A percentile compares a stretch with the other conserved stretches of the same genome.
phyloP scores from a whole-genome alignment of 2,329 filamentous ascomycete genomes.

The Nemania sp. region DNA sequence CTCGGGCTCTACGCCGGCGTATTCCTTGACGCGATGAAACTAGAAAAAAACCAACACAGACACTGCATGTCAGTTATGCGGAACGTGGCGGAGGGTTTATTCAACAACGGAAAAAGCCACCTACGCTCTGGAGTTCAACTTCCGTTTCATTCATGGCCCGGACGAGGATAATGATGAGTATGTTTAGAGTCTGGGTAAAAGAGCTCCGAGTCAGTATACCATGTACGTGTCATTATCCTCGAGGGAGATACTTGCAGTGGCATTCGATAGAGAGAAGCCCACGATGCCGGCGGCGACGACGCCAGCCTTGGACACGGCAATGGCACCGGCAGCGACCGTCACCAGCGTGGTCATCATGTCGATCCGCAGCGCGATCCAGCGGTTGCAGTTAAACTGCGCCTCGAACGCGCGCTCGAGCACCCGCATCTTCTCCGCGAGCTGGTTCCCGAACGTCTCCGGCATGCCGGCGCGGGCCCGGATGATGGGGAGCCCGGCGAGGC shows the following conservation, averaged over 20 bases:
- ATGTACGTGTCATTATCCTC: too few relatives aligned
- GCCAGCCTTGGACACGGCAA: conserved; percentile 54
- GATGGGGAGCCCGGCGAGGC: conserved; percentile 53
- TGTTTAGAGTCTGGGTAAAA: conserved; percentile 47
- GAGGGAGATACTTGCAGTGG: conserved; percentile 45
- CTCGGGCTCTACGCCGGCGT: conserved; percentile 52
- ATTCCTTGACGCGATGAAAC: conserved; percentile 57
- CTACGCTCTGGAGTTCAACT: conserved; percentile 59
- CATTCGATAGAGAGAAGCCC: conserved; percentile 61
- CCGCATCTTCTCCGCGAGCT: conserved; percentile 56
- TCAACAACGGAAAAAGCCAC: conserved; percentile 31
- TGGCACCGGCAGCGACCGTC: conserved; percentile 55
- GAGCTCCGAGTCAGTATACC: conserved; percentile 16
- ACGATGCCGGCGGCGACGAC: conserved; percentile 56
- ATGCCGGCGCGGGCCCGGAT: conserved; percentile 58
- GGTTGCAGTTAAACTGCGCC: conserved; percentile 59
- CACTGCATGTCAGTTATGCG: background rate
- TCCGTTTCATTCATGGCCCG: conserved; percentile 61
- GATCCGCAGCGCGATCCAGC: conserved; percentile 60
- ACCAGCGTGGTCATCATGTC: conserved; percentile 60
- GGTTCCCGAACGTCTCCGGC: conserved; percentile 51
- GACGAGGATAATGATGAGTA: conserved; percentile 56
- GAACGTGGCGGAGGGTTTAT: background rate
- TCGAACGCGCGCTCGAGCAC: conserved; percentile 53
- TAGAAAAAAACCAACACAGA: conserved; percentile 25